phyloP scores from a whole-genome alignment of 2,329 filamentous ascomycete genomes.

The Verticillium nubilum region DNA sequence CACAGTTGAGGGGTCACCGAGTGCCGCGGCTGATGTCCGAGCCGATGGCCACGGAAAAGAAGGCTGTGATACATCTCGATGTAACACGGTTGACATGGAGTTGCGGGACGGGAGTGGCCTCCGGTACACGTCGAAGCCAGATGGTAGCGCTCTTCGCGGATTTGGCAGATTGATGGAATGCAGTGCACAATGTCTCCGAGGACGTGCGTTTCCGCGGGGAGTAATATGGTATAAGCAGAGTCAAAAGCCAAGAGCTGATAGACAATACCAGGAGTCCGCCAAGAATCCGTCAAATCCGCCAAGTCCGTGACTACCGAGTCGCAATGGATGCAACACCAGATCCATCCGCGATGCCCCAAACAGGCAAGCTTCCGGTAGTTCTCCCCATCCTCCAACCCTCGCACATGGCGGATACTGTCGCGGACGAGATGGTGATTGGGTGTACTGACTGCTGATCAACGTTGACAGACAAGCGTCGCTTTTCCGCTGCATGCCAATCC shows the following conservation, averaged over 20 bases:
- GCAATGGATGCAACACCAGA: neutral
- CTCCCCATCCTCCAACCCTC: neutral
- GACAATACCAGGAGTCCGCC: neutral
- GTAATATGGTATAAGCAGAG: neutral
- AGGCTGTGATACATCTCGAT: neutral
- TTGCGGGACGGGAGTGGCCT: neutral
- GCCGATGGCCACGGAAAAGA: neutral
- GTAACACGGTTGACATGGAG: neutral
- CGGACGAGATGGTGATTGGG: neutral
- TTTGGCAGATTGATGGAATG: neutral
- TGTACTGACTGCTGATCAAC: neutral
- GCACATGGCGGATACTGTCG: neutral
- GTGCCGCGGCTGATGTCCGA: neutral
- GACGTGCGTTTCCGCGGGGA: neutral
- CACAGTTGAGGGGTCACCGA: neutral
- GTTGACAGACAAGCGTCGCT: neutral
- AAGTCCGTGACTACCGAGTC: neutral
- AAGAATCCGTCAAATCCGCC: conserved; percentile 1
- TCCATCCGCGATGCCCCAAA: neutral
- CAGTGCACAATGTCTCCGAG: neutral
- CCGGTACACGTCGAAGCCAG: neutral
- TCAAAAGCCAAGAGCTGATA: neutral
- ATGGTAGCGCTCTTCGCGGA: neutral
- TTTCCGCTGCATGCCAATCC: neutral
- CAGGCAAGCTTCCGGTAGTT: neutral